A percentile compares a stretch with the other conserved stretches of the same genome.
These are phyloP conservation scores for Phytomonas sp. DNA, from an alignment of 208 protist species.

Conservation along the genomic window DNA sequence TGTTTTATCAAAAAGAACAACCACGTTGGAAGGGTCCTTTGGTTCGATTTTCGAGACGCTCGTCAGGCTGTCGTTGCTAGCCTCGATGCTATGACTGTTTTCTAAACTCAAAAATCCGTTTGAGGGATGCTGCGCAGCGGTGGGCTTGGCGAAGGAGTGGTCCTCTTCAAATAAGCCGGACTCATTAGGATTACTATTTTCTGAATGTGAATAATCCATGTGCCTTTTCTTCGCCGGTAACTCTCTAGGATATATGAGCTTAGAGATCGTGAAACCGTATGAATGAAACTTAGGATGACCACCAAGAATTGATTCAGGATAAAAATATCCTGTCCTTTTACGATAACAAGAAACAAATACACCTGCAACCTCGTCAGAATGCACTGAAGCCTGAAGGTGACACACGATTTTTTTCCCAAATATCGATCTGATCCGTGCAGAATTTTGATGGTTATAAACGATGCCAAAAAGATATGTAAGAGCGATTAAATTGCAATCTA, in stretches of 20 bases:
- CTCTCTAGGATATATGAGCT: too few species aligned
- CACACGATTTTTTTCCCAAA: neutral
- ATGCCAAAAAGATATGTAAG: slow-evolving; percentile 5
- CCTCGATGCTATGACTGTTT: slow-evolving; percentile 1
- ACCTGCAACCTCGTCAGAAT: neutral
- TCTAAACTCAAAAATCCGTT: neutral
- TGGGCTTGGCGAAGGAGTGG: neutral
- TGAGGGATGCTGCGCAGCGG: neutral
- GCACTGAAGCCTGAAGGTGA: neutral
- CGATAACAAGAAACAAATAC: neutral
- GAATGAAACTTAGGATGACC: neutral
- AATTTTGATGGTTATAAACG: neutral
- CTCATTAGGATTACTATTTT: neutral
- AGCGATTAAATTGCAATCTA: neutral
- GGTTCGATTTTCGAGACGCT: neutral
- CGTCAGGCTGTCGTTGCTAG: neutral
- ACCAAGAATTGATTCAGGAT: neutral
- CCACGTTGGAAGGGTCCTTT: neutral
- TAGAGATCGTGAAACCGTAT: neutral
- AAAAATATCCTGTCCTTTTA: neutral
- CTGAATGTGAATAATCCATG: neutral
- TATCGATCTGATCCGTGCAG: neutral
- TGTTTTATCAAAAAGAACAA: slow-evolving; percentile 48
- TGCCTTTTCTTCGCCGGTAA: too few species aligned
- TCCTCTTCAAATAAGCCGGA: neutral